phyloP scores from a whole-genome alignment of 2,329 filamentous ascomycete species.

The Colletotrichum phormii region DNA sequence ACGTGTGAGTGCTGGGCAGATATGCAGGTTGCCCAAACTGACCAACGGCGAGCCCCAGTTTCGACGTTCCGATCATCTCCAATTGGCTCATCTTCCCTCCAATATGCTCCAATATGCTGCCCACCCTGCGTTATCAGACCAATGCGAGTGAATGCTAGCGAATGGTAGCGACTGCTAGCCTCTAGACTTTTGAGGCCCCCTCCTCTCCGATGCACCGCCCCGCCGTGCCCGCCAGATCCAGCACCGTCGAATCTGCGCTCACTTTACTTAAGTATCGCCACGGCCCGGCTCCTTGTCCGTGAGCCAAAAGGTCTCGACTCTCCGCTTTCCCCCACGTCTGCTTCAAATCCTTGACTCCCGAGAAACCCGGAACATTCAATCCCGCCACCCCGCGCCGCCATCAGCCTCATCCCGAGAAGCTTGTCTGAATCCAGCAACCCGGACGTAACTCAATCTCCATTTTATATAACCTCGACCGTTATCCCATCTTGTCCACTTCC shows the following conservation, averaged over 20 bases:
- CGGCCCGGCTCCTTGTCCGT: constrained; percentile 32
- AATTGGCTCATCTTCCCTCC: constrained; percentile 25
- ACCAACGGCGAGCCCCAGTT: constrained; percentile 16
- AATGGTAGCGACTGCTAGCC: not conserved
- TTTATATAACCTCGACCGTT: not conserved
- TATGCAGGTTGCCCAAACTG: constrained; percentile 34
- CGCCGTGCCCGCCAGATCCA: constrained; percentile 26
- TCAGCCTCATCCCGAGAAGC: constrained; percentile 23
- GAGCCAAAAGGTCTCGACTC: constrained; percentile 9
- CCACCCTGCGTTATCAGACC: constrained; percentile 21
- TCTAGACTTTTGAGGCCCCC: constrained; percentile 36
- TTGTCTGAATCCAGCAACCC: constrained; percentile 2
- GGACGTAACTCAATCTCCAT: constrained; percentile 3
- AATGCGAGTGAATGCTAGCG: constrained; percentile 15
- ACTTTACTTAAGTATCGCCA: constrained; percentile 32
- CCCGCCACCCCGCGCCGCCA: constrained; percentile 16
- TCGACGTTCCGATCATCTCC: not conserved
- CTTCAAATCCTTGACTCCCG: constrained; percentile 6
- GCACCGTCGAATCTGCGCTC: constrained; percentile 1
- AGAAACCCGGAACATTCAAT: not conserved
- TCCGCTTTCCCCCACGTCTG: constrained; percentile 13
- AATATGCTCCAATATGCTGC: not conserved
- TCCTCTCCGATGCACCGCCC: constrained; percentile 26
- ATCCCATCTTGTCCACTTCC: not conserved
- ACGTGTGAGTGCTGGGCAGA: constrained; percentile 36